A percentile compares a stretch with the other conserved stretches of the same genome.
phyloP scores from a whole-genome alignment of 176 grass and related monocot genomes.

The Melocanna baccifera region DNA sequence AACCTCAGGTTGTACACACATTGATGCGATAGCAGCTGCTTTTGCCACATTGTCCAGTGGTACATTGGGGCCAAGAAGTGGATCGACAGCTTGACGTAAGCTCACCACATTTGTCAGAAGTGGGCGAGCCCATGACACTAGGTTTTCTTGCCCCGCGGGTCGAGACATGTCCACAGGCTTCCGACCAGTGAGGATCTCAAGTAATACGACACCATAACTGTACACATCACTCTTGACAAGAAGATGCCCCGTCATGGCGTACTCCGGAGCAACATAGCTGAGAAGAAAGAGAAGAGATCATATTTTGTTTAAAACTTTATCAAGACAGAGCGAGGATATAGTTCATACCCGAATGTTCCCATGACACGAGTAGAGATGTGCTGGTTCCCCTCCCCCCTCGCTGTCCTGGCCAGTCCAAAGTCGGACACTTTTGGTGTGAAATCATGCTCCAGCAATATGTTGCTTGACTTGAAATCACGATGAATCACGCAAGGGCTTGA shows the following conservation, averaged over 20 bases:
- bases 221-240: conserved; percentile 98
- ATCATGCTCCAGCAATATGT: conserved; percentile 91
- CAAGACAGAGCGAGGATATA: neutral
- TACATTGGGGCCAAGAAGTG: conserved; percentile 52
- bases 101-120: conserved; percentile 73
- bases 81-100: conserved; percentile 67
- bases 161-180: conserved; percentile 90
- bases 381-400: conserved; percentile 73
- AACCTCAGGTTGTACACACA: conserved; percentile 97
- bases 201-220: conserved; percentile 95
- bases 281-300: conserved; percentile 7
- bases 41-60: conserved; percentile 75
- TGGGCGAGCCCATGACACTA: conserved; percentile 89
- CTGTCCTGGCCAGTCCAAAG: conserved; percentile 85
- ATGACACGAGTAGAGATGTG: conserved; percentile 96
- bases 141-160: conserved; percentile 80
- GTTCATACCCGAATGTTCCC: conserved; percentile 88
- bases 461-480: conserved; percentile 97
- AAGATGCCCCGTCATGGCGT: conserved; percentile 97
- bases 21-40: conserved; percentile 85
- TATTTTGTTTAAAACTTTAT: neutral
- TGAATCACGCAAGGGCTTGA: conserved; percentile 96
- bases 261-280: conserved; percentile 92
- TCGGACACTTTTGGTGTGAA: conserved; percentile 95
- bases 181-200: conserved; percentile 92